These are phyloP conservation scores for Citrus mangshanensis DNA, from an alignment of 345 rosid genomes.

Conservation along the genomic window DNA sequence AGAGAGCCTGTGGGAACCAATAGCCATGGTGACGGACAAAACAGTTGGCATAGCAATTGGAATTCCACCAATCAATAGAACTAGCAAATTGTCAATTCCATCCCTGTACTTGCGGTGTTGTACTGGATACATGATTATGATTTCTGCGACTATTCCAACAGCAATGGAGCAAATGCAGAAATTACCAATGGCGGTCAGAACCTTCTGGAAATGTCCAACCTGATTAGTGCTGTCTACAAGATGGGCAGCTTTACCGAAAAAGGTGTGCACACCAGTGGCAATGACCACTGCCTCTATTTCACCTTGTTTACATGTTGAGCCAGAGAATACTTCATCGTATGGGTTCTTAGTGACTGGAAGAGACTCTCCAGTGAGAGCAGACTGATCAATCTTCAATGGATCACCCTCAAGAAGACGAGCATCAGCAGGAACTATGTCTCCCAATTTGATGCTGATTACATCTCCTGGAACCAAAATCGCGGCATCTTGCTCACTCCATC, in stretches of 20 bases:
- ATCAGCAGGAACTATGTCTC: constrained; percentile 92
- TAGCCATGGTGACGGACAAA: constrained; percentile 93
- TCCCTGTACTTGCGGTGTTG: constrained; percentile 71
- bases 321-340: constrained; percentile 82
- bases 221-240: constrained; percentile 87
- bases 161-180: constrained; percentile 93
- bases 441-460: constrained; percentile 75
- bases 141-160: constrained; percentile 57
- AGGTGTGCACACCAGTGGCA: constrained; percentile 93
- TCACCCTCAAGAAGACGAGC: constrained; percentile 96
- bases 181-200: constrained; percentile 84
- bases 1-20: constrained; percentile 87
- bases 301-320: constrained; percentile 91
- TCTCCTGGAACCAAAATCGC: constrained; percentile 91
- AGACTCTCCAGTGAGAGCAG: constrained; percentile 95
- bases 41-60: constrained; percentile 97
- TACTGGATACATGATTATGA: constrained; percentile 77
- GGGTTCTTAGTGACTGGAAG: constrained; percentile 77
- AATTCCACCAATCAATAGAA: constrained; percentile 88
- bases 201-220: constrained; percentile 88
- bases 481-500: constrained; percentile 91
- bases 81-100: constrained; percentile 82
- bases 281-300: constrained; percentile 88
- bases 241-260: constrained; percentile 97
- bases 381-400: constrained; percentile 88